Evolutionary conservation across 257 asterid genomes (phyloP), one percentile per base, ranked within the genome.

Genomic region (Nicotiana tomentosiformis): DNA sequence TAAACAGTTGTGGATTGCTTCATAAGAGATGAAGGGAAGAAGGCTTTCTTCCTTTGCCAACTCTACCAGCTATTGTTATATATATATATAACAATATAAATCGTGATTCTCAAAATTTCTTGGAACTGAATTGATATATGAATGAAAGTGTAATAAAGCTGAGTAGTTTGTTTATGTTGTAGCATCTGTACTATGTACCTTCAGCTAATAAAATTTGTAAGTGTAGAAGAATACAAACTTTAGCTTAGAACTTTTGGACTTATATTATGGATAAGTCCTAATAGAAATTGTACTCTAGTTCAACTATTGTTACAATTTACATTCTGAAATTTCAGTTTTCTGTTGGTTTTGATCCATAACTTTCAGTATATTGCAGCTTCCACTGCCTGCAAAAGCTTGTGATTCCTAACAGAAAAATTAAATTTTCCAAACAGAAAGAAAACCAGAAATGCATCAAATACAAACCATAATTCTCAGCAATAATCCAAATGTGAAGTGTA

Each of bases 1-100:
- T 65, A 88, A 89, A 10, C 85, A 88, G 51, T 5, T 69, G 33
- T 90, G 93, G 93, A 46, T 77, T 43, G 30, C 64, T 64, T 85
- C 82, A 12, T 56, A 58, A 78, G 39, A 60, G 58, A 78, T 60
- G 72, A 78, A 33, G 33, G 53, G 4, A 1, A 5, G 14, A 1
- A 32, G 9, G 35, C 3, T 15, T 15, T 4, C 10, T 55, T 51
- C 66, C 29, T 16, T 39, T 29, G 33, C 74, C 57, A 53, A 53
- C 16, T 53, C 5, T 17, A 53, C 18, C 15, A 56, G 10, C 23
- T 4, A 14, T 5, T 17, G 20, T 15, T 53, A 53, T 53, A 32
- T 66, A 53, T 66, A 53, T 49, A 49, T 49, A 29, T 29, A 29
- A 29, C 30, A 29, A 17, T 57, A 17, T 57, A 57, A 17, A 57